phyloP scores from a whole-genome alignment of 148 eudicot species.

The Amaranthus cruentus region DNA sequence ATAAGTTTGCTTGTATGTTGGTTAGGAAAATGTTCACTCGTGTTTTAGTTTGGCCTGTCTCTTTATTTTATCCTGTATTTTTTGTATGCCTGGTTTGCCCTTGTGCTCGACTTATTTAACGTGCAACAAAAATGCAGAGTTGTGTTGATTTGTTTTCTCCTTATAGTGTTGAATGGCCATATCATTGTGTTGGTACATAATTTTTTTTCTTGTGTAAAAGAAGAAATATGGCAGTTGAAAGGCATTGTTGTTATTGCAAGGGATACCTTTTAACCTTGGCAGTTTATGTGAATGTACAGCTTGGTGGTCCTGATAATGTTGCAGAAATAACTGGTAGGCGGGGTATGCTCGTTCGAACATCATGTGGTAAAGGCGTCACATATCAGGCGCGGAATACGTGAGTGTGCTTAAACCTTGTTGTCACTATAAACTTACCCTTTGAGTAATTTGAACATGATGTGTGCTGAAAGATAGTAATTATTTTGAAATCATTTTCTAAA shows the following conservation, averaged over 20 bases:
- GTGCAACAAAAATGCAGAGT: neutral
- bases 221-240: neutral
- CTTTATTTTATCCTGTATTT: too few species aligned
- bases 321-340: slow-evolving; percentile 96
- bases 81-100: too few species aligned
- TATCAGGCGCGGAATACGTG: slow-evolving; percentile 94
- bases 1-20: too few species aligned
- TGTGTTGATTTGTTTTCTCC: neutral
- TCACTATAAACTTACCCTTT: neutral
- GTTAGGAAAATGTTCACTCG: too few species aligned
- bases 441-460: neutral
- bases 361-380: slow-evolving; percentile 90
- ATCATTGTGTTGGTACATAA: neutral
- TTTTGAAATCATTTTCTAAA: too few species aligned
- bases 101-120: too few species aligned
- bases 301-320: slow-evolving; percentile 96
- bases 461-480: neutral
- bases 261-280: neutral
- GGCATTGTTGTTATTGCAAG: neutral
- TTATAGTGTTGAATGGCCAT: neutral
- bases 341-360: slow-evolving; percentile 88
- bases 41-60: too few species aligned
- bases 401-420: slow-evolving; percentile 28
- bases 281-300: slow-evolving; percentile 43
- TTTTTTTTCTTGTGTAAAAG: neutral